Percentiles rank a stretch among this genome's conserved stretches.
These are phyloP conservation scores for Boehmeria nivea DNA, from an alignment of 306 rosid genomes.

Conservation along the genomic window DNA sequence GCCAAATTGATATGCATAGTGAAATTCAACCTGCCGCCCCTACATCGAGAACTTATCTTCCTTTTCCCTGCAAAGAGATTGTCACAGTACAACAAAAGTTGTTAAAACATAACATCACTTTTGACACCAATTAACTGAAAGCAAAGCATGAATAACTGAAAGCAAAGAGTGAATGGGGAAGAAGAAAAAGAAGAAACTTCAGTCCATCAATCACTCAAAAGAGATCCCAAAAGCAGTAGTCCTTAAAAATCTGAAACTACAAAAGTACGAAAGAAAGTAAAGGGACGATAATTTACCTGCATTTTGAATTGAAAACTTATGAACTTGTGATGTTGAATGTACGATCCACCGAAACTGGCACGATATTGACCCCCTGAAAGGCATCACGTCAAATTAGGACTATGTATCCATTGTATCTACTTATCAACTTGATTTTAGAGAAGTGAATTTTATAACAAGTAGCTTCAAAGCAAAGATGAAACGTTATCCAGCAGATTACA, in stretches of 20 bases:
- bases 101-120: background rate
- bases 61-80: constrained; percentile 46
- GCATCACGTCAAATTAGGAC: constrained; percentile 2
- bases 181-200: background rate
- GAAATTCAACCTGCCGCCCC: constrained; percentile 33
- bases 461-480: background rate
- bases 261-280: background rate
- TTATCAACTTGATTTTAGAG: background rate
- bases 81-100: constrained; percentile 5
- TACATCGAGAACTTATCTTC: constrained; percentile 39
- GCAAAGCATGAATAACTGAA: background rate
- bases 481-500: background rate
- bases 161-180: background rate
- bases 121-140: constrained; percentile 8
- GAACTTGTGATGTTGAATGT: constrained; percentile 33
- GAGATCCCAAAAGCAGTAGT: background rate
- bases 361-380: constrained; percentile 45
- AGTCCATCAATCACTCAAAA: too few relatives aligned
- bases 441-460: background rate
- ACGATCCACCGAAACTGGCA: constrained; percentile 37
- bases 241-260: background rate
- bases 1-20: constrained; percentile 24
- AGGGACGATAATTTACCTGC: constrained; percentile 37
- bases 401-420: background rate
- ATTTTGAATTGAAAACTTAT: constrained; percentile 15